Base-by-base conservation (phyloP, 306 rosid genomes). In the Ochetophila trinervis region DNA sequence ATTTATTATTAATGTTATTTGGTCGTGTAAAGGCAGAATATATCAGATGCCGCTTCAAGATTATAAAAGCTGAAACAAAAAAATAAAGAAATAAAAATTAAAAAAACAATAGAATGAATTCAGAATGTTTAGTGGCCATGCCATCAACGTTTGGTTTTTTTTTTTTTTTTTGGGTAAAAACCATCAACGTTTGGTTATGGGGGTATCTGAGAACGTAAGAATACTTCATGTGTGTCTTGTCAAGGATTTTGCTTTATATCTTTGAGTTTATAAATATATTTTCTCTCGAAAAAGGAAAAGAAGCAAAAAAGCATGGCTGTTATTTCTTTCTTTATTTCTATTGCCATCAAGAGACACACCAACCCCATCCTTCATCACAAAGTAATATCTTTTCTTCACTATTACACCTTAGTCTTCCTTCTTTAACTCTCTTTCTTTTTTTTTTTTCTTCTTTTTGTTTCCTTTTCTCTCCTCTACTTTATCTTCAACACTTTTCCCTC, bases 331-430 rank as follows among this genome's bases (percentile, higher is more conserved):
- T 72, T 71, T 75, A 74, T 75, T 78, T 71, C 48, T 18, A 64
- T 10, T 66, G 27, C 45, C 32, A 40, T 52, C 30, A 34, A 23
- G 21, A 40, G 62, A 57, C 56, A 63, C 62, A 60, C 53, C 70
- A 53, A 37, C 62, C 73, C 76, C 63, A 78, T 79, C 75, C 95
- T 87, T 85, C 57, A 63, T 80, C 73, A 70, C 88, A 85, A 90
- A 87, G 97, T 42, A 85, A 83, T 67, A 75, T 78, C 58, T 79
- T 79, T 82, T 78, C 66, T 63, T 80, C 71, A 47, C 71, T 84
- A 63, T 66, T 40, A 62, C 82, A 64, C 67, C 67, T 66, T 32
- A 73, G 77, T 30, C 74, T 63, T 65, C 71, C 72, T 64, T 52
- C 74, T 77, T 83, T 74, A 50, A 55, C 47, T 56, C 65, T 67